A percentile compares a stretch with the other conserved stretches of the same genome.
Conservation (phyloP, 441 rosid species). For the Gossypium aridum region DNA sequence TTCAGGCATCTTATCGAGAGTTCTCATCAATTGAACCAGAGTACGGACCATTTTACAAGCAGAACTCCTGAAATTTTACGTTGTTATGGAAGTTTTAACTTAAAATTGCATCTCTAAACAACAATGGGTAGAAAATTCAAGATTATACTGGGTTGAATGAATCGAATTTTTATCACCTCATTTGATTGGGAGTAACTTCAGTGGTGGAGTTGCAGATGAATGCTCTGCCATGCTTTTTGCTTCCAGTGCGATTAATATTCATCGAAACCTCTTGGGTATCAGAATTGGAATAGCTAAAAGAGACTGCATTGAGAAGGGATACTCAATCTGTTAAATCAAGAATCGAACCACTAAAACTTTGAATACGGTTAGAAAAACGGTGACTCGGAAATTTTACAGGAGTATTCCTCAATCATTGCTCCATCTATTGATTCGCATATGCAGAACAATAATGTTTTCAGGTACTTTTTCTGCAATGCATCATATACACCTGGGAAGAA, state of each 20-base stretch:
- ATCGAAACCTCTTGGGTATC: constrained; percentile 80
- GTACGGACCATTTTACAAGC: constrained; percentile 97
- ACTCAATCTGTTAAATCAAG: constrained; percentile 10
- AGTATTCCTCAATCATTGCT: constrained; percentile 81
- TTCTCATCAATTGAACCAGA: constrained; percentile 91
- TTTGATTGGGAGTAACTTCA: constrained; percentile 83
- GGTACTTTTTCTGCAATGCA: constrained; percentile 85
- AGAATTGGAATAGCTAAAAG: constrained; percentile 75
- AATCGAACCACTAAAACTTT: background rate
- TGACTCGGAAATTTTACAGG: constrained; percentile 43
- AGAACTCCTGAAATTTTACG: constrained; percentile 57
- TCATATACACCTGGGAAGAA: constrained; percentile 65
- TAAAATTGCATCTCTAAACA: background rate
- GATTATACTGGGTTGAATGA: background rate
- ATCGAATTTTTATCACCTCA: constrained; percentile 49
- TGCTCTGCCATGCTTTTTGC: constrained; percentile 63
- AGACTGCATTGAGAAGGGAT: constrained; percentile 50
- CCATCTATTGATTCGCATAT: constrained; percentile 59
- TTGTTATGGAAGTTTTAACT: background rate
- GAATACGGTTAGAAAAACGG: background rate
- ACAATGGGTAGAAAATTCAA: background rate
- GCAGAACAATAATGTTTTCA: constrained; percentile 71
- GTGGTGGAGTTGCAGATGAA: constrained; percentile 63
- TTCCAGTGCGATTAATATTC: constrained; percentile 77
- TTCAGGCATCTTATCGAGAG: constrained; percentile 90